Conservation (phyloP, 1,139 yeast genomes). For the Sporopachydermia cereana region DNA sequence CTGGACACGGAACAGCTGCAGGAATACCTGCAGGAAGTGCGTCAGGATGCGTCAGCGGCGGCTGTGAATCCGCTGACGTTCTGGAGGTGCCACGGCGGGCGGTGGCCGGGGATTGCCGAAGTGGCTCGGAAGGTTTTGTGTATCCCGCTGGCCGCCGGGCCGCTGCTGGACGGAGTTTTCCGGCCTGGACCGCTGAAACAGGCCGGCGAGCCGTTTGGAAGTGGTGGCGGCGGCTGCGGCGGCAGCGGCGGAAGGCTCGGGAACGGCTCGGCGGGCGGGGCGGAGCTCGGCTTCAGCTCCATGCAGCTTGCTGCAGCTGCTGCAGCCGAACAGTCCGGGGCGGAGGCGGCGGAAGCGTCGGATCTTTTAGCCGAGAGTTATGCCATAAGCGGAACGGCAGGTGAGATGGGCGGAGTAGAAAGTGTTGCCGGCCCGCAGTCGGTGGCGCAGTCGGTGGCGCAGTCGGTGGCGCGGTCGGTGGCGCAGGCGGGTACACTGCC, state of each 20-base stretch:
- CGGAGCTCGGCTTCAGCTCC: neutral
- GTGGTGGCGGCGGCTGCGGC: neutral
- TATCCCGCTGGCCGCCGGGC: neutral
- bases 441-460: neutral
- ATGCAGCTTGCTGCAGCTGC: conserved; percentile 2
- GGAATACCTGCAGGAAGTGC: conserved; percentile 1
- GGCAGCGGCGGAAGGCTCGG: neutral
- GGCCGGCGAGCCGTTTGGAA: neutral
- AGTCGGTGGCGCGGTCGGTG: neutral
- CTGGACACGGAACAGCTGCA: neutral
- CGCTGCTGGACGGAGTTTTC: neutral
- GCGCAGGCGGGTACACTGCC: neutral
- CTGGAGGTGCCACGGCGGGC: neutral
- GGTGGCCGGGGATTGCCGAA: neutral
- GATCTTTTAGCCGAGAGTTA: too few species aligned
- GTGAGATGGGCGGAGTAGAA: too few species aligned
- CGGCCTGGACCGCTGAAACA: neutral
- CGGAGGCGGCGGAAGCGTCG: neutral
- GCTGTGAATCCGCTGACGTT: neutral
- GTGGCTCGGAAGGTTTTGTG: neutral
- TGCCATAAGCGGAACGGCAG: too few species aligned
- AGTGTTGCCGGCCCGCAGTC: too few species aligned
- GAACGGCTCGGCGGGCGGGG: neutral
- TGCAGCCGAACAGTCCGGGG: neutral
- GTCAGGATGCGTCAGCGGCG: neutral